Evolutionary conservation across 2,329 filamentous ascomycete species (phyloP).

Genomic region (Alternaria sp.): DNA sequence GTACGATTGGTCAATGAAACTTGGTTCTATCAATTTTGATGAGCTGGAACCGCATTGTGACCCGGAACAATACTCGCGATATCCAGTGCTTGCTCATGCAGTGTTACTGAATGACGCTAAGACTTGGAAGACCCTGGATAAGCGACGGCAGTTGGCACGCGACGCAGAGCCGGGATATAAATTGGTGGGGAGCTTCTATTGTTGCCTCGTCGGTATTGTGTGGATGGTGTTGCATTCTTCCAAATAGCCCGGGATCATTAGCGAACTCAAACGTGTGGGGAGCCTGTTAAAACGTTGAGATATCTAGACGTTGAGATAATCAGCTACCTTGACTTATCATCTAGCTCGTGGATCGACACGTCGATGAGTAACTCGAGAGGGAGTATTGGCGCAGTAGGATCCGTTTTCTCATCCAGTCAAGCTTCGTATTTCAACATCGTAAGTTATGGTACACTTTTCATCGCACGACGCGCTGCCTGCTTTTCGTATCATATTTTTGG

Average conservation of each 20-base stretch:
- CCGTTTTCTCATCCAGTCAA: background rate
- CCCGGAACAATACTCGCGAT: constrained; percentile 25
- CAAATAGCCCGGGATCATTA: constrained; percentile 12
- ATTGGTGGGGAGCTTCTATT: constrained; percentile 12
- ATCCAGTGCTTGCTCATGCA: constrained; percentile 14
- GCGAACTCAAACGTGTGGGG: constrained; percentile 16
- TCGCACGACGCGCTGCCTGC: background rate
- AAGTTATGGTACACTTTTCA: background rate
- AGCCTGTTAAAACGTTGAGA: background rate
- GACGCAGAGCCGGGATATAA: constrained; percentile 5
- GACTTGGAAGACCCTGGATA: background rate
- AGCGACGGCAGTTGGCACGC: constrained; percentile 24
- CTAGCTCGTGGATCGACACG: background rate
- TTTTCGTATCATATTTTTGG: background rate
- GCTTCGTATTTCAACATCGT: background rate
- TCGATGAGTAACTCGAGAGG: background rate
- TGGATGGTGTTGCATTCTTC: constrained; percentile 16
- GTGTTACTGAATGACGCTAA: constrained; percentile 14
- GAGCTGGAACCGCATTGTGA: constrained; percentile 16
- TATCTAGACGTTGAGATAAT: background rate
- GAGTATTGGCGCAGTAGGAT: background rate
- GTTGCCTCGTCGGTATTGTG: constrained; percentile 9
- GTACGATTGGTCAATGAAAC: constrained; percentile 19
- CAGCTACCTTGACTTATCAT: background rate
- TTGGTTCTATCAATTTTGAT: constrained; percentile 35